phyloP scores from a whole-genome alignment of 345 rosid species.

The Linum trigynum region DNA sequence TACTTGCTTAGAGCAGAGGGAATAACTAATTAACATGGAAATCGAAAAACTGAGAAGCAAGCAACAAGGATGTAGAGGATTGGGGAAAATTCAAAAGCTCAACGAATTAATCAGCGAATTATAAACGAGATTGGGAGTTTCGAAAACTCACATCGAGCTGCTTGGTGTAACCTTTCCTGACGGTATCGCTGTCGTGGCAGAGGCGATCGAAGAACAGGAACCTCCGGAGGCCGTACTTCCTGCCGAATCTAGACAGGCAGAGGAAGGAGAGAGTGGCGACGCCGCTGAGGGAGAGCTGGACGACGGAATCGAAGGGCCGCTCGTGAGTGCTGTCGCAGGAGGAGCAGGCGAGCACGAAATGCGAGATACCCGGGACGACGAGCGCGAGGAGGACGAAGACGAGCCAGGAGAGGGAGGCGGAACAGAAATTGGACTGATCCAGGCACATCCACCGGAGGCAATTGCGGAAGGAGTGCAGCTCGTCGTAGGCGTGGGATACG shows the following conservation, averaged over 20 bases:
- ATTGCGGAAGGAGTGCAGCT: slow-evolving; percentile 60
- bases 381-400: slow-evolving; percentile 51
- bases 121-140: background rate
- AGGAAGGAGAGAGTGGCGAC: slow-evolving; percentile 61
- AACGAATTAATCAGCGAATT: too few relatives aligned
- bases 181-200: slow-evolving; percentile 79
- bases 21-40: too few relatives aligned
- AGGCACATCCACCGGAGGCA: slow-evolving; percentile 85
- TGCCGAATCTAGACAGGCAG: slow-evolving; percentile 53
- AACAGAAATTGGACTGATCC: slow-evolving; percentile 58
- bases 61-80: too few relatives aligned
- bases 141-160: slow-evolving; percentile 63
- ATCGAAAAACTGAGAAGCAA: too few relatives aligned
- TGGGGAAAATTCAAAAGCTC: too few relatives aligned
- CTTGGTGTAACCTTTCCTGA: slow-evolving; percentile 50
- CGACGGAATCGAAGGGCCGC: slow-evolving; percentile 61
- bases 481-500: slow-evolving; percentile 62
- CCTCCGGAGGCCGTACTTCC: slow-evolving; percentile 56
- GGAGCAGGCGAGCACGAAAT: slow-evolving; percentile 72
- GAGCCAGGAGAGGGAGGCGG: slow-evolving; percentile 60
- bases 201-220: slow-evolving; percentile 93
- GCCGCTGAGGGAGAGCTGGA: slow-evolving; percentile 76
- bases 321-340: slow-evolving; percentile 60
- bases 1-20: too few relatives aligned
- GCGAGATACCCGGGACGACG: slow-evolving; percentile 60